Evolutionary conservation across 805 yeast species (phyloP).

Genomic region (Starmerella stellata): DNA sequence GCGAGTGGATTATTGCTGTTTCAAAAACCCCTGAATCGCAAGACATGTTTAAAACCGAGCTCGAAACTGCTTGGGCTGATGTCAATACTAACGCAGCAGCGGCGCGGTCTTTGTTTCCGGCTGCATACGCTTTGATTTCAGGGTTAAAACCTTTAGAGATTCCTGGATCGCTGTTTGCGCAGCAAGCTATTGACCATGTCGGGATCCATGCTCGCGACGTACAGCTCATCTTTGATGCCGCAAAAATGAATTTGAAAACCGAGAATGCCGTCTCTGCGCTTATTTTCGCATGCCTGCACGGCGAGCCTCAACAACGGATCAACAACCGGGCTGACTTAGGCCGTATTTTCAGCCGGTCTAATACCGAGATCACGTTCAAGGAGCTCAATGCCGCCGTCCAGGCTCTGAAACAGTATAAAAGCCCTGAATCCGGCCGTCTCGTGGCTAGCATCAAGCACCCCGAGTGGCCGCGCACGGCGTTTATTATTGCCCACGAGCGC

Average conservation of each 20-base stretch:
- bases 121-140: neutral
- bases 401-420: neutral
- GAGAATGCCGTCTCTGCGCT: neutral
- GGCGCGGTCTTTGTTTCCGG: neutral
- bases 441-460: neutral
- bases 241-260: neutral
- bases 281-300: neutral
- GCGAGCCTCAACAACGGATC: neutral
- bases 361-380: neutral
- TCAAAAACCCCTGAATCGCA: neutral
- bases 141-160: neutral
- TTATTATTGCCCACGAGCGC: slow-evolving; percentile 31
- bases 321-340: neutral
- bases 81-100: too few relatives aligned
- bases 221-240: slow-evolving; percentile 8
- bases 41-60: neutral
- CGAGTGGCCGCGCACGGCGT: slow-evolving; percentile 16
- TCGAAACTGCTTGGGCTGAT: neutral
- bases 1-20: slow-evolving; percentile 41
- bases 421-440: neutral
- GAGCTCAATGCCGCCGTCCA: neutral
- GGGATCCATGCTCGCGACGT: slow-evolving; percentile 6
- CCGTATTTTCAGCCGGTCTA: neutral
- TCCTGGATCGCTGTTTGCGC: slow-evolving; percentile 8
- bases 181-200: slow-evolving; percentile 13